These are phyloP conservation scores for Moelleriella libera DNA, from an alignment of 2,329 filamentous ascomycete genomes.

Conservation along the genomic window DNA sequence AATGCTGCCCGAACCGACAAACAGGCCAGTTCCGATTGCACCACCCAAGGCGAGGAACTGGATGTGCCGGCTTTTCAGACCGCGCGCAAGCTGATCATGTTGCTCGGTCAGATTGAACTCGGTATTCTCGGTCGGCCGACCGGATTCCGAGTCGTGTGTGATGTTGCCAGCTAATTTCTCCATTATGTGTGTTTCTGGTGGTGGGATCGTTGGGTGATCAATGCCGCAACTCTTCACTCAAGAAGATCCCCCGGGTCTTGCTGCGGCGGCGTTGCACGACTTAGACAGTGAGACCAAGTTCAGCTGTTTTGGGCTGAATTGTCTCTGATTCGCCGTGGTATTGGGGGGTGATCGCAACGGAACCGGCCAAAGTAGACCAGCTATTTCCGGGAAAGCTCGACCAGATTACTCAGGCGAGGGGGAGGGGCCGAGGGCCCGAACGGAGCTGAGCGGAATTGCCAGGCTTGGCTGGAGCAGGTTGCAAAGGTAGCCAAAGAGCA, in stretches of 20 bases:
- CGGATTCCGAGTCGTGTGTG: constrained; percentile 10
- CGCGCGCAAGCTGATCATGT: constrained; percentile 34
- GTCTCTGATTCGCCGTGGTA: neutral
- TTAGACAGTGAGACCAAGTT: neutral
- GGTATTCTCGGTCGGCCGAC: constrained; percentile 8
- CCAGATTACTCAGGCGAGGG: neutral
- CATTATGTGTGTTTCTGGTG: constrained; percentile 3
- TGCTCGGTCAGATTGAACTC: constrained; percentile 22
- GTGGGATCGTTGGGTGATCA: no score
- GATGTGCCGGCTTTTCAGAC: constrained; percentile 45
- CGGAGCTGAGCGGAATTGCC: neutral
- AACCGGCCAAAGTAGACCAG: neutral
- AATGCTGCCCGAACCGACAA: constrained; percentile 45
- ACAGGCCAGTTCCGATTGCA: constrained; percentile 50
- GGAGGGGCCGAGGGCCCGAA: neutral
- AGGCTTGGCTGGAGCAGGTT: neutral
- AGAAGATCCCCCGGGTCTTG: no score
- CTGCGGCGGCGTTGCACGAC: no score
- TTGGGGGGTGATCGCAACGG: neutral
- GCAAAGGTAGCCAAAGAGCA: neutral
- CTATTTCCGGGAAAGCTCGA: neutral
- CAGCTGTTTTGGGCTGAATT: neutral
- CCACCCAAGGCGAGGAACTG: constrained; percentile 44
- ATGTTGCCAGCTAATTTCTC: constrained; percentile 7
- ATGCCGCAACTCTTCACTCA: no score